These are phyloP conservation scores for Mycosphaerella sp. DNA, from an alignment of 2,329 filamentous ascomycete species.

Conservation along the genomic window DNA sequence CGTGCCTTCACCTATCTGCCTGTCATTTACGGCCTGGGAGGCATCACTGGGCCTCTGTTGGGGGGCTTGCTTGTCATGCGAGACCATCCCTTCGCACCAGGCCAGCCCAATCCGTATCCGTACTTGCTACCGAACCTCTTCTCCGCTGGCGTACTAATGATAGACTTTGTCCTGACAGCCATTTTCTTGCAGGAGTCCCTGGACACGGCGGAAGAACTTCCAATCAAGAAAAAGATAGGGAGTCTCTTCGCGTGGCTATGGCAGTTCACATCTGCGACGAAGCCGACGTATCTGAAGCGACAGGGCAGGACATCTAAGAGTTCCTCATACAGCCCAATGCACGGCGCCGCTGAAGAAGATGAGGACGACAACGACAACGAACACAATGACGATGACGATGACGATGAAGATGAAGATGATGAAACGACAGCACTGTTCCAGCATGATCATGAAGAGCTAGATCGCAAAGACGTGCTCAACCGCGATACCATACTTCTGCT, in stretches of 20 bases:
- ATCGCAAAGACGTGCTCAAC: slow-evolving; percentile 60
- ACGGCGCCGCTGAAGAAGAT: slow-evolving; percentile 11
- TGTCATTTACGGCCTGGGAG: slow-evolving; percentile 90
- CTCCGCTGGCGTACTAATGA: slow-evolving; percentile 62
- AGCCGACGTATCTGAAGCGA: slow-evolving; percentile 54
- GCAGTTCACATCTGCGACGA: slow-evolving; percentile 57
- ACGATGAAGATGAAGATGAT: slow-evolving; percentile 37
- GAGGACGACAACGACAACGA: slow-evolving; percentile 24
- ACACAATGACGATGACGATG: slow-evolving; percentile 22
- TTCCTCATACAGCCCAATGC: slow-evolving; percentile 14
- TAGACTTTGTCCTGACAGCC: slow-evolving; percentile 68
- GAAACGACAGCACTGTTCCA: slow-evolving; percentile 34
- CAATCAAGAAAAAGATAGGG: slow-evolving; percentile 52
- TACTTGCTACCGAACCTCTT: slow-evolving; percentile 82
- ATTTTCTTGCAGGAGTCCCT: slow-evolving; percentile 83
- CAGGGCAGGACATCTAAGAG: slow-evolving; percentile 15
- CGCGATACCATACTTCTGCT: slow-evolving; percentile 77
- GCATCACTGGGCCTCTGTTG: slow-evolving; percentile 86
- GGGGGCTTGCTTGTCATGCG: slow-evolving; percentile 74
- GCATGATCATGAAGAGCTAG: slow-evolving; percentile 45
- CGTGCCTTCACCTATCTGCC: slow-evolving; percentile 89
- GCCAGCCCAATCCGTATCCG: slow-evolving; percentile 58
- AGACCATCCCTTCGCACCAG: slow-evolving; percentile 50
- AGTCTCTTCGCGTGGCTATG: slow-evolving; percentile 62
- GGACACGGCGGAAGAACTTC: slow-evolving; percentile 58